phyloP scores from a whole-genome alignment of 1,284 basidiomycete genomes.

The Schizophyllum commune region DNA sequence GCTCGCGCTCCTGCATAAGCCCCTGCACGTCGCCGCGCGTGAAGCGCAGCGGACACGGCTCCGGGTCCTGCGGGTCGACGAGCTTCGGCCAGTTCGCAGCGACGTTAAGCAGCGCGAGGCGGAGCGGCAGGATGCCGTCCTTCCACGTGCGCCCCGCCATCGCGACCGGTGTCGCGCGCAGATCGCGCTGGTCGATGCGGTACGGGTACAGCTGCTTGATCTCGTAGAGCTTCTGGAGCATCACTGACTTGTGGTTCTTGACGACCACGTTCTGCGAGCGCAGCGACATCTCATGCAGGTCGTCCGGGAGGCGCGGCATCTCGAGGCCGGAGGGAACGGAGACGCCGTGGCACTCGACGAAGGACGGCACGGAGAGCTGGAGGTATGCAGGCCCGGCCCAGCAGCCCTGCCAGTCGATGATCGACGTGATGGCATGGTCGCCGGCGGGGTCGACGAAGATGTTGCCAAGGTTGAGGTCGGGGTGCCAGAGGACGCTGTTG shows the following conservation, averaged over 20 bases:
- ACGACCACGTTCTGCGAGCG: neutral
- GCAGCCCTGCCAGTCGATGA: slow-evolving; percentile 25
- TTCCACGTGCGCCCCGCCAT: neutral
- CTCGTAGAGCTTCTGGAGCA: neutral
- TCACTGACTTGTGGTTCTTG: neutral
- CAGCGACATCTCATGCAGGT: neutral
- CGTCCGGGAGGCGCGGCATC: neutral
- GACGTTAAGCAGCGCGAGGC: neutral
- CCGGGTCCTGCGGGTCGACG: neutral
- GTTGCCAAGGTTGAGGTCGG: slow-evolving; percentile 22
- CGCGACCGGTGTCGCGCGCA: neutral
- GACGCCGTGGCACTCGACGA: neutral
- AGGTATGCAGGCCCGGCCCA: neutral
- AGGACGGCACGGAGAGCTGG: neutral
- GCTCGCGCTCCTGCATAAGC: neutral
- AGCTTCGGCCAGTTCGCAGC: neutral
- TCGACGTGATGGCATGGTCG: slow-evolving; percentile 11
- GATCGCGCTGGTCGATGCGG: neutral
- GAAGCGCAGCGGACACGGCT: neutral
- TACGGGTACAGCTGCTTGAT: neutral
- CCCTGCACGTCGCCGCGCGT: neutral
- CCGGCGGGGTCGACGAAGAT: slow-evolving; percentile 18
- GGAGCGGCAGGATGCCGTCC: neutral
- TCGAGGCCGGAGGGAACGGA: neutral
- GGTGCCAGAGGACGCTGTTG: slow-evolving; percentile 23